A percentile compares a stretch with the other conserved stretches of the same genome.
Evolutionary conservation across 352 stramenopile species (phyloP).

Genomic region (Hyaloperonospora brassicae): DNA sequence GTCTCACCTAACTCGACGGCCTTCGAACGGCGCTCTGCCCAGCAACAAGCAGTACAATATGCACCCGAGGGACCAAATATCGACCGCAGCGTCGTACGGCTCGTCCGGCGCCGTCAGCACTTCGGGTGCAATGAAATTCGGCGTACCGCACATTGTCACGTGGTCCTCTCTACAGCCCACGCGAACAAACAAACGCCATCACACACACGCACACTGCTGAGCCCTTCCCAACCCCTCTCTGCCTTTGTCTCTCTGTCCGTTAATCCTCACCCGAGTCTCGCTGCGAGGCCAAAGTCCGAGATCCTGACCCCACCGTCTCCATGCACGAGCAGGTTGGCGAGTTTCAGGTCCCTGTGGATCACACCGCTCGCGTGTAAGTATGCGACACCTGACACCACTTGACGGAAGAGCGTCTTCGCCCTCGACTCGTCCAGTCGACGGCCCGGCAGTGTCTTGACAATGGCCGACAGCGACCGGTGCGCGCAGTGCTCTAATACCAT

Average conservation of each 20-base stretch:
- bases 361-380: slow-evolving; percentile 57
- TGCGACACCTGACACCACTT: slow-evolving; percentile 40
- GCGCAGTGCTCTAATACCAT: slow-evolving; percentile 64
- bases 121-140: slow-evolving; percentile 79
- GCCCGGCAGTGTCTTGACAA: slow-evolving; percentile 30
- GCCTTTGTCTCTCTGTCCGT: not conserved
- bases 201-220: too few relatives aligned
- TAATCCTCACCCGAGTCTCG: slow-evolving; percentile 32
- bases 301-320: slow-evolving; percentile 48
- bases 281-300: slow-evolving; percentile 70
- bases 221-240: not conserved
- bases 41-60: slow-evolving; percentile 68
- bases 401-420: slow-evolving; percentile 44
- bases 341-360: slow-evolving; percentile 74
- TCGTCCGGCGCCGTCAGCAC: slow-evolving; percentile 34
- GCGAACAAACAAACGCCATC: not conserved
- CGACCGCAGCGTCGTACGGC: slow-evolving; percentile 55
- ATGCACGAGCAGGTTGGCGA: slow-evolving; percentile 67
- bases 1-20: slow-evolving; percentile 54
- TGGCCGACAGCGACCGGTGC: slow-evolving; percentile 36
- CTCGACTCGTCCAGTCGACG: slow-evolving; percentile 36
- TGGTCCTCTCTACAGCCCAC: slow-evolving; percentile 36
- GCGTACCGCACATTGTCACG: slow-evolving; percentile 68
- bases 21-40: slow-evolving; percentile 64
- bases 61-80: slow-evolving; percentile 79